These are phyloP conservation scores for Coniferiporia sulphurascens DNA, from an alignment of 1,284 basidiomycete species.

Conservation along the genomic window DNA sequence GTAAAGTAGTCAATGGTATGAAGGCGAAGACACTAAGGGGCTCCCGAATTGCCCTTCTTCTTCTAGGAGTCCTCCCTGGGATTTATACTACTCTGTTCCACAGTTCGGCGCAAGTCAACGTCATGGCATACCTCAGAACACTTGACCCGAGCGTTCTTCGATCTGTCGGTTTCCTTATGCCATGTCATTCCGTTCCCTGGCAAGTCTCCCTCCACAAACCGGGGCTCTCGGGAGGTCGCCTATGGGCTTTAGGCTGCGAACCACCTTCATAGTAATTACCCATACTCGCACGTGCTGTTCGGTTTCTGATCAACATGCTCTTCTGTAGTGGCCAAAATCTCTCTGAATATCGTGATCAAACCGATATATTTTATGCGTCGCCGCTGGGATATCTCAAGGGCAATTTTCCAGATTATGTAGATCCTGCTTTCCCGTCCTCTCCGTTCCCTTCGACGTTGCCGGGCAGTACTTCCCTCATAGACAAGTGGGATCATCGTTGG, in stretches of 20 bases:
- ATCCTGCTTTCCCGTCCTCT: constrained; percentile 63
- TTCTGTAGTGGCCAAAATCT: constrained; percentile 44
- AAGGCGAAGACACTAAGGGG: not conserved
- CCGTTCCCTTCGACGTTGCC: constrained; percentile 54
- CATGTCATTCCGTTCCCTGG: constrained; percentile 98
- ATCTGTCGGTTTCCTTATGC: constrained; percentile 85
- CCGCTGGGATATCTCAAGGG: constrained; percentile 63
- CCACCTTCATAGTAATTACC: constrained; percentile 68
- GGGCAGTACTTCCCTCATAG: constrained; percentile 29
- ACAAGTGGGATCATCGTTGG: constrained; percentile 67
- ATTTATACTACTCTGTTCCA: constrained; percentile 72
- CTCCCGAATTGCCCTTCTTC: constrained; percentile 23
- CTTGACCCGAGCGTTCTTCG: constrained; percentile 46
- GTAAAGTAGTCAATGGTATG: constrained; percentile 19
- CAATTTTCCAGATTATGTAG: constrained; percentile 61
- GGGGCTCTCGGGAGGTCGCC: constrained; percentile 46
- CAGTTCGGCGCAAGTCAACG: constrained; percentile 71
- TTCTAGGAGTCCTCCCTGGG: constrained; percentile 57
- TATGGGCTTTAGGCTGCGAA: constrained; percentile 90
- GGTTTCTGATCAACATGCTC: not conserved
- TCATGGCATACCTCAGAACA: constrained; percentile 58
- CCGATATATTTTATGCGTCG: constrained; percentile 75
- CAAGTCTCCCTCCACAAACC: constrained; percentile 82
- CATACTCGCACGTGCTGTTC: constrained; percentile 22
- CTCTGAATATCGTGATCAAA: constrained; percentile 72